A percentile compares a stretch with the other conserved stretches of the same genome.
Conservation (phyloP, 495 filamentous ascomycete genomes). For the Aspergillus heteromorphus region DNA sequence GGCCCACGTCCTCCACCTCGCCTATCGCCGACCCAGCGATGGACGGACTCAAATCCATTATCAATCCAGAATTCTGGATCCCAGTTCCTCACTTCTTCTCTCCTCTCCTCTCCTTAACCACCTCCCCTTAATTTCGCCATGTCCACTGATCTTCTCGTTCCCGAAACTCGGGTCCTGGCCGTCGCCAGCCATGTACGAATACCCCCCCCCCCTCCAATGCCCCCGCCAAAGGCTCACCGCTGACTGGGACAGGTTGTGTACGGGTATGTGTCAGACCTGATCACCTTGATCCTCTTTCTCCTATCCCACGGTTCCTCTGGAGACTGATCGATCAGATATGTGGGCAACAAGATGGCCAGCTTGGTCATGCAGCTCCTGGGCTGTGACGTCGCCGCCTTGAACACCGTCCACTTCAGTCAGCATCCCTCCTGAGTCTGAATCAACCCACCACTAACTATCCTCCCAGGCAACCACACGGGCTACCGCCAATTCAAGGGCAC, state of each 20-base stretch:
- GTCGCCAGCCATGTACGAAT: slow-evolving; percentile 93
- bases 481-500: slow-evolving; percentile 85
- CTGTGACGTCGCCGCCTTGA: slow-evolving; percentile 86
- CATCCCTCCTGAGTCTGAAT: background rate
- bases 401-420: slow-evolving; percentile 93
- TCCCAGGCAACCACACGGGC: slow-evolving; percentile 82
- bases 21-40: slow-evolving; percentile 4
- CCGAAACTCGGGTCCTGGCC: slow-evolving; percentile 83
- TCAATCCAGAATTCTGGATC: no score
- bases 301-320: background rate
- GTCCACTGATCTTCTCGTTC: slow-evolving; percentile 47
- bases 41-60: no score
- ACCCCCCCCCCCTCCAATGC: background rate
- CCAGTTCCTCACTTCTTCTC: background rate
- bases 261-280: slow-evolving; percentile 49
- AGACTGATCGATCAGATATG: slow-evolving; percentile 57
- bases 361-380: slow-evolving; percentile 90
- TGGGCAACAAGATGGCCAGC: slow-evolving; percentile 92
- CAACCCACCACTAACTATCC: slow-evolving; percentile 1
- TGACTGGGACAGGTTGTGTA: slow-evolving; percentile 62
- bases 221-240: background rate
- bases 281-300: background rate
- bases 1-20: background rate
- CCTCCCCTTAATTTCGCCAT: slow-evolving; percentile 16
- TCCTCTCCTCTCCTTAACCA: background rate